Evolutionary conservation across 805 yeast species (phyloP), one percentile per base, ranked within the genome.

Genomic region (Kodamaea sagamina): DNA sequence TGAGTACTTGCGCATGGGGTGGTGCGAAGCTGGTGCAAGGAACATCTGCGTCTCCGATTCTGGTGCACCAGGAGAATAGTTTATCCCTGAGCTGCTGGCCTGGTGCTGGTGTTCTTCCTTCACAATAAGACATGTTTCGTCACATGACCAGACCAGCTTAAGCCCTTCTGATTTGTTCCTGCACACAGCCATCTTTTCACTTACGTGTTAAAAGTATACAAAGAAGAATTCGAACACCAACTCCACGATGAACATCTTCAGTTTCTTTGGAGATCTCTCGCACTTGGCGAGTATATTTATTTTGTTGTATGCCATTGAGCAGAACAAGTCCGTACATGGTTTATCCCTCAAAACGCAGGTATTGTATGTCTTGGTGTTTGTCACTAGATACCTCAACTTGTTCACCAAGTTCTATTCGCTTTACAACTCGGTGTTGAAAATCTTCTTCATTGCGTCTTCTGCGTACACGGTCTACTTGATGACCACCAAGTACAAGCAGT

Each of bases 321-420:
- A 67, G 4, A 77, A 85, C 43, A 72, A 71, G 47, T 82, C 95
- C 5, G 81, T 86, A 36, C 78, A 81, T 22, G 99, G 99, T 34
- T 77, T 93, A 38, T 89, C 97, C 1, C 68, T 87, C 59, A 92
- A 92, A 67, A 87, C 98, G 0, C 98, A 93, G 61, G 68, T 78
- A 1, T 68, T 92, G 31, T 93, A 92, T 62, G 80, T 77, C 32
- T 49, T 82, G 24, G 96, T 89, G 13, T 89, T 80, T 54, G 58
- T 79, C 32, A 74, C 89, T 10, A 77, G 97, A 48, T 89, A 89
- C 62, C 50, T 86, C 46, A 89, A 85, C 62, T 59, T 82, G 46
- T 61, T 82, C 46, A 67, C 69, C 62, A 72, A 71, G 41, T 85
- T 70, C 66, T 65, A 75, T 15, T 82, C 95, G 1, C 44, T 84